A percentile compares a stretch with the other conserved stretches of the same genome.
These are phyloP conservation scores for Metarhizium robertsii DNA, from an alignment of 2,329 filamentous ascomycete species.

Conservation along the genomic window DNA sequence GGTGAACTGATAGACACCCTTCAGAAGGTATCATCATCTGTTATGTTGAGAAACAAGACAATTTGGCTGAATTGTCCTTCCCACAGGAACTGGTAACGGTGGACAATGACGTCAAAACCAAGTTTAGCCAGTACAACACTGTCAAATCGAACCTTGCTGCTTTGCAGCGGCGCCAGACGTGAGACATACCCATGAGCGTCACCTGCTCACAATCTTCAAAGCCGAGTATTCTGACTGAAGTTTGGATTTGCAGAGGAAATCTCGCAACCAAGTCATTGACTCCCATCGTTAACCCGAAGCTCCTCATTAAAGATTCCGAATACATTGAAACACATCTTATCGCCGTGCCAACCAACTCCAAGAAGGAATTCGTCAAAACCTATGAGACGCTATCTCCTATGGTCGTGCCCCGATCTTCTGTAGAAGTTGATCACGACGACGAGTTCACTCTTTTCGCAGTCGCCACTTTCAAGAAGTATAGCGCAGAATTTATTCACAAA, in stretches of 20 bases:
- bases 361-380: constrained; percentile 79
- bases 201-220: not conserved
- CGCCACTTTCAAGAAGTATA: constrained; percentile 88
- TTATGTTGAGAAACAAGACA: not conserved
- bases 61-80: not conserved
- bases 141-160: constrained; percentile 76
- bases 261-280: constrained; percentile 88
- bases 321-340: constrained; percentile 95
- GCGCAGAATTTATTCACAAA: constrained; percentile 81
- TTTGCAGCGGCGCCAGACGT: constrained; percentile 84
- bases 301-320: constrained; percentile 83
- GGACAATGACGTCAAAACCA: constrained; percentile 91
- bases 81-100: constrained; percentile 74
- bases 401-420: constrained; percentile 85
- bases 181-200: constrained; percentile 19
- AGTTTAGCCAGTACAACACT: constrained; percentile 89
- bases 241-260: constrained; percentile 56
- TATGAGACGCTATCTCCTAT: constrained; percentile 87
- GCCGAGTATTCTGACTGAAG: not conserved
- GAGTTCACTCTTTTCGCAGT: constrained; percentile 86
- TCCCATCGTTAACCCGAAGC: constrained; percentile 71
- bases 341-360: constrained; percentile 68
- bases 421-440: constrained; percentile 72
- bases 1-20: constrained; percentile 78
- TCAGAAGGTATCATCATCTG: constrained; percentile 56